Conservation (phyloP, 2,329 filamentous ascomycete genomes). For the Tympanopsis confertula region DNA sequence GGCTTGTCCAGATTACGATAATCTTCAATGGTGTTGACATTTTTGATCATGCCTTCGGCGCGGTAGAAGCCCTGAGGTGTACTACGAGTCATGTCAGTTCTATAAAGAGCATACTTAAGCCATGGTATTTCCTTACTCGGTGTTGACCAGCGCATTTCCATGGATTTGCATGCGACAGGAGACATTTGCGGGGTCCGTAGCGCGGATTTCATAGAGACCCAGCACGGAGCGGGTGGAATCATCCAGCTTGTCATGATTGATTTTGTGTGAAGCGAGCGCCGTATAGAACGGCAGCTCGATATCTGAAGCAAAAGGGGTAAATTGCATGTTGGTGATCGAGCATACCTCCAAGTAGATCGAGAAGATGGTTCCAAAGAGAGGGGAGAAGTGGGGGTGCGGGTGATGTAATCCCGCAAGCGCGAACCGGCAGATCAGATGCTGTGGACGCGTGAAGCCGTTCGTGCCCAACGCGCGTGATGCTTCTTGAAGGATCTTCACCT, state of each 20-base stretch:
- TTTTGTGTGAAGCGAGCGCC: constrained; percentile 81
- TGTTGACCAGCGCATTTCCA: constrained; percentile 60
- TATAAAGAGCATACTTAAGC: too few species aligned
- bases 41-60: constrained; percentile 87
- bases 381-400: too few species aligned
- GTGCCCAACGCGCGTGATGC: too few species aligned
- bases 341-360: too few species aligned
- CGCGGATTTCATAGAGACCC: constrained; percentile 71
- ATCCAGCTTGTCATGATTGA: constrained; percentile 93
- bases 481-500: not conserved
- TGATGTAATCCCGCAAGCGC: too few species aligned
- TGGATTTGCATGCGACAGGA: constrained; percentile 86
- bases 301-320: constrained; percentile 83
- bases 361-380: too few species aligned
- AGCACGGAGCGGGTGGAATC: constrained; percentile 79
- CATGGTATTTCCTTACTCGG: not conserved
- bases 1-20: constrained; percentile 76
- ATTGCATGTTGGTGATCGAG: constrained; percentile 54
- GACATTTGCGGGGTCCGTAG: constrained; percentile 56
- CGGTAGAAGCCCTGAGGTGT: constrained; percentile 62
- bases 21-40: constrained; percentile 90
- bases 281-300: constrained; percentile 94
- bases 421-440: too few species aligned
- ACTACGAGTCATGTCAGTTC: too few species aligned
- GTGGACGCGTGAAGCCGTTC: too few species aligned